These are phyloP conservation scores for Avena sativa DNA, from an alignment of 176 grass and related monocot genomes.

Conservation along the genomic window DNA sequence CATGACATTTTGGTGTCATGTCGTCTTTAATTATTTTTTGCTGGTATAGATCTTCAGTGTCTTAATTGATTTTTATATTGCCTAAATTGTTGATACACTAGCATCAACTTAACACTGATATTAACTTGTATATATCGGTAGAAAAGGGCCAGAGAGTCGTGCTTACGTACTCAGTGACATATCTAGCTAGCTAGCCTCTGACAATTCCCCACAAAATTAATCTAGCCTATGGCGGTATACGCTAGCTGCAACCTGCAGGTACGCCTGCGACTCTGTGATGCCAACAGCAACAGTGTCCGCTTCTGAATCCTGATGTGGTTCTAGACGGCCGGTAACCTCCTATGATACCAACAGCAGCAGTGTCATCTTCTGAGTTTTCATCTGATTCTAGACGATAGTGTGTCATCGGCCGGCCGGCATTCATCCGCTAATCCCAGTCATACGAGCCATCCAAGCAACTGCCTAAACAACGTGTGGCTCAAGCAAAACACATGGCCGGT, in stretches of 20 bases:
- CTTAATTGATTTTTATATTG: neutral
- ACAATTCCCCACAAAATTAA: neutral
- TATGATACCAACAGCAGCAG: neutral
- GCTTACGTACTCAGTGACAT: slow-evolving; percentile 6
- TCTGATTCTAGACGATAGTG: neutral
- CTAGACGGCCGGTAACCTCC: neutral
- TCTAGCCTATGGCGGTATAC: neutral
- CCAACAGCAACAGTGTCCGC: neutral
- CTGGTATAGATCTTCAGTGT: neutral
- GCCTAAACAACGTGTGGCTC: neutral
- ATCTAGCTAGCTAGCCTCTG: neutral
- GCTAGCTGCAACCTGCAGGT: neutral
- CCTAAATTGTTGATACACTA: no score
- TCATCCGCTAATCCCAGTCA: neutral
- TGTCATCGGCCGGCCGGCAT: neutral
- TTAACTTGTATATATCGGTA: no score
- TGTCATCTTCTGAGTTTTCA: neutral
- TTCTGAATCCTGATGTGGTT: neutral
- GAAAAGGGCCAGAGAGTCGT: no score
- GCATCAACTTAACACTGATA: no score
- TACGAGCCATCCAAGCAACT: neutral
- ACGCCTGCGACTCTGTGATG: slow-evolving; percentile 26
- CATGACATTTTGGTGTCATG: neutral
- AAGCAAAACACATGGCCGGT: neutral
- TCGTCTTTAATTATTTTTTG: neutral